These are phyloP conservation scores for Waltergamsia citrina DNA, from an alignment of 2,329 filamentous ascomycete genomes.

Conservation along the genomic window DNA sequence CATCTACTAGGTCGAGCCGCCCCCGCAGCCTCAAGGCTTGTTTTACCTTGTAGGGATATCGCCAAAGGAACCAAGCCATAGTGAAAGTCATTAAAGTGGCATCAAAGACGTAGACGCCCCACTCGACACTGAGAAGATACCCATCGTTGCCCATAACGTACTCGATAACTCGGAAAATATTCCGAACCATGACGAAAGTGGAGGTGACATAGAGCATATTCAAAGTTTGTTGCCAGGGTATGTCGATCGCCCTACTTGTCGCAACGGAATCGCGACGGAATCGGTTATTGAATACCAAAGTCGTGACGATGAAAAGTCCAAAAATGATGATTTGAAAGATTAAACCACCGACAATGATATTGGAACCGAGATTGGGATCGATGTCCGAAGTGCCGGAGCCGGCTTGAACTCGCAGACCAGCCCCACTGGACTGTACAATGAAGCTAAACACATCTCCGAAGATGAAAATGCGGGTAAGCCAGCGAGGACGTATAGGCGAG, in stretches of 20 bases:
- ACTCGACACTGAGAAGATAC: constrained; percentile 26
- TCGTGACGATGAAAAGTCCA: constrained; percentile 36
- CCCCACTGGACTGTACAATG: constrained; percentile 17
- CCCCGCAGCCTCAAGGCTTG: constrained; percentile 1
- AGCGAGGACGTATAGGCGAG: constrained; percentile 11
- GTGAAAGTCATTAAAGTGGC: constrained; percentile 23
- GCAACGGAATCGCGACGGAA: constrained; percentile 8
- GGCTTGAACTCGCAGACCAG: constrained; percentile 13
- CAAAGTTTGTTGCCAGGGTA: constrained; percentile 23
- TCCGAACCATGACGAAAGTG: constrained; percentile 28
- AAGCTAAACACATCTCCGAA: constrained; percentile 18
- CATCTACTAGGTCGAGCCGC: too few relatives aligned
- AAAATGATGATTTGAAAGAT: constrained; percentile 47
- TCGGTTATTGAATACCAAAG: constrained; percentile 30
- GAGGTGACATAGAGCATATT: constrained; percentile 24
- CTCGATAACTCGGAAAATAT: constrained; percentile 34
- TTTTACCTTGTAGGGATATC: constrained; percentile 9
- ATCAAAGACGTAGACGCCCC: constrained; percentile 30
- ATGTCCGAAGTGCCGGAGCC: background rate
- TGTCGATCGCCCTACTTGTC: constrained; percentile 3
- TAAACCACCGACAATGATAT: constrained; percentile 42
- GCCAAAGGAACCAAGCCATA: constrained; percentile 9
- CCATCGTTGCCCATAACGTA: constrained; percentile 28
- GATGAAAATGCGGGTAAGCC: constrained; percentile 22
- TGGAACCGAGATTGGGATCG: constrained; percentile 19